A percentile compares a stretch with the other conserved stretches of the same genome.
These are phyloP conservation scores for Dioszegia hungarica DNA, from an alignment of 768 basidiomycete species.

Conservation along the genomic window DNA sequence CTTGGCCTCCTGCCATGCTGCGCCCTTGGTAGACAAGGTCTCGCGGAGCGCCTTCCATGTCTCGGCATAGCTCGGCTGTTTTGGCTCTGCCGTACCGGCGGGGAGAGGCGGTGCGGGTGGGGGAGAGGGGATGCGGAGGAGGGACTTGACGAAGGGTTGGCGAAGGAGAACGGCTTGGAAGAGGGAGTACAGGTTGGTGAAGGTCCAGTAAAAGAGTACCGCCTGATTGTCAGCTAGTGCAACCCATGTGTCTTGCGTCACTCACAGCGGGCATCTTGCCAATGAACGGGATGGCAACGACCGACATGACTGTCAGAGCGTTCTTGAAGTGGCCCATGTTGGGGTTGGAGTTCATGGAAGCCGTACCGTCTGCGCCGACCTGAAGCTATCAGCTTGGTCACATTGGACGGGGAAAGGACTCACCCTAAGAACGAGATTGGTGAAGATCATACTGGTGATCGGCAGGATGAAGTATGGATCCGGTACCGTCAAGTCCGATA, in stretches of 20 bases:
- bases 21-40: neutral
- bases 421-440: constrained; percentile 68
- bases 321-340: constrained; percentile 66
- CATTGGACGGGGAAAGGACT: constrained; percentile 33
- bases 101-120: constrained; percentile 19
- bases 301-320: constrained; percentile 58
- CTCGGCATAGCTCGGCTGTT: constrained; percentile 22
- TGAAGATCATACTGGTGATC: constrained; percentile 55
- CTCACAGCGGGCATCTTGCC: constrained; percentile 64
- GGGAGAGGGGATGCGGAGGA: constrained; percentile 31
- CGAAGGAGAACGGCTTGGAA: constrained; percentile 57
- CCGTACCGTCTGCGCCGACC: constrained; percentile 57
- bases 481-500: constrained; percentile 71
- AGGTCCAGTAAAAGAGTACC: constrained; percentile 58
- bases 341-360: constrained; percentile 39
- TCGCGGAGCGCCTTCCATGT: constrained; percentile 17
- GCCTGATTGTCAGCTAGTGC: constrained; percentile 51
- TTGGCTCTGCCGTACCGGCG: neutral
- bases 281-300: constrained; percentile 57
- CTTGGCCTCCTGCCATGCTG: constrained; percentile 6
- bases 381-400: constrained; percentile 30
- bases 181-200: constrained; percentile 56
- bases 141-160: constrained; percentile 16
- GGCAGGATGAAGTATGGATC: constrained; percentile 77
- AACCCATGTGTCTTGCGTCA: constrained; percentile 13